Evolutionary conservation across 495 filamentous ascomycete species (phyloP), one percentile per base, ranked within the genome.

Genomic region (Beverwykella pulmonaria): DNA sequence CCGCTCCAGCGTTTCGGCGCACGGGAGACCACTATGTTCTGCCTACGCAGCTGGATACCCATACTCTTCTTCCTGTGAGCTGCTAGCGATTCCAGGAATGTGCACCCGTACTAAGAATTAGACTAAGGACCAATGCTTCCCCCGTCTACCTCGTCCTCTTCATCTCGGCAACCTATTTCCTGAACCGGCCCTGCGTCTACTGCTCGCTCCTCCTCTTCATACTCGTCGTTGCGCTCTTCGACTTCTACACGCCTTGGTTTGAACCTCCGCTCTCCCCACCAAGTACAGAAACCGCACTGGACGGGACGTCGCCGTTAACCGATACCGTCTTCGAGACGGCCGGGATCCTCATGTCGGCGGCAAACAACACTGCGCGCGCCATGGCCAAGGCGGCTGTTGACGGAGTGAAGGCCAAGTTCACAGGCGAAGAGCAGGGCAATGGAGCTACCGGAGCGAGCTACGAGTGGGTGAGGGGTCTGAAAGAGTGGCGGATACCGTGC

Each of bases 111-210:
- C 53, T 54, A 53, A 48, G 39, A 34, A 66, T 58, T 53, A 65
- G 65, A n/a, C 58, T 53, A 54, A 74, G 74, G 46, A 78, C 72
- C 14, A 75, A 73, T 59, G 70, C 75, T 8, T 72, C 77, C 4
- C 76, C 76, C n/a, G 61, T 79, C 63, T 79, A 78, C 68, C 68
- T 78, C 68, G 23, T 76, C 67, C 76, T 79, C 71, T 79, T 79
- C 74, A 64, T 79, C 56, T 69, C 73, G 17, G 75, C 70, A 8
- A 75, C 71, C 44, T 79, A 77, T 65, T 66, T 74, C 65, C 73
- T 79, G 52, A 74, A 78, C 63, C 73, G 77, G 19, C 77, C 78
- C 4, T 79, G 78, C 69, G 74, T 79, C 32, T 79, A 79, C 72
- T 79, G 78, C 72, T 75, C 73, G 32, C 67, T 79, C 53, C 75